These are phyloP conservation scores for Pseudocercospora fijiensis DNA, from an alignment of 2,329 filamentous ascomycete genomes.

Conservation along the genomic window DNA sequence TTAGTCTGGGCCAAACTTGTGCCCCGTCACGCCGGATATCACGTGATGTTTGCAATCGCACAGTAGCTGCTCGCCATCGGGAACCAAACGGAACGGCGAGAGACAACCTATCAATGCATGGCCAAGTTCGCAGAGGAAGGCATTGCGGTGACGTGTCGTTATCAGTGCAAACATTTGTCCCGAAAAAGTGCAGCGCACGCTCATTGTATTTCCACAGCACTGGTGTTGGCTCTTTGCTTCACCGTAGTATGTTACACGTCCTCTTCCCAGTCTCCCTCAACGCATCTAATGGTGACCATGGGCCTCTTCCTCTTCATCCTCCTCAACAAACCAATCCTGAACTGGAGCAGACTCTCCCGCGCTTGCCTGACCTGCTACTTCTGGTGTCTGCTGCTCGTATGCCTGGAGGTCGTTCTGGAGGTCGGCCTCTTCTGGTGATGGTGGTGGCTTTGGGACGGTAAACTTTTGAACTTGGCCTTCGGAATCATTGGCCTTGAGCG, in stretches of 20 bases:
- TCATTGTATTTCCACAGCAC: conserved; percentile 2
- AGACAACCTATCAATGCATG: too few relatives aligned
- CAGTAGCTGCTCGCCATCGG: too few relatives aligned
- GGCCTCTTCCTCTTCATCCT: conserved; percentile 17
- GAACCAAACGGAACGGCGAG: too few relatives aligned
- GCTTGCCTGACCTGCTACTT: conserved; percentile 79
- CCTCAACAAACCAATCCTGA: conserved; percentile 62
- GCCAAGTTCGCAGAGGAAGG: too few relatives aligned
- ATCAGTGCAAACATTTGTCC: neutral
- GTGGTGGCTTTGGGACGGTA: conserved; percentile 72
- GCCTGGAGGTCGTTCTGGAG: conserved; percentile 87
- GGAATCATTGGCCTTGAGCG: conserved; percentile 80
- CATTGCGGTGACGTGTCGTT: neutral
- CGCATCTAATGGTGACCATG: conserved; percentile 16
- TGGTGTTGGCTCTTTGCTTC: conserved; percentile 19
- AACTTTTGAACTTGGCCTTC: conserved; percentile 92
- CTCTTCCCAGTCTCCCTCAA: neutral
- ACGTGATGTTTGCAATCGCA: too few relatives aligned
- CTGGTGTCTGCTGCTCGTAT: conserved; percentile 91
- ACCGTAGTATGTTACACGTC: conserved; percentile 19
- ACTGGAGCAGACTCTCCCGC: conserved; percentile 60
- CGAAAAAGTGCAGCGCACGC: neutral
- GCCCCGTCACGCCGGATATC: too few relatives aligned
- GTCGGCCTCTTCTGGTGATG: conserved; percentile 90
- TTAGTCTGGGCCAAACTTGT: too few relatives aligned